A percentile compares a stretch with the other conserved stretches of the same genome.
These are phyloP conservation scores for Biscutella laevigata DNA, from an alignment of 441 rosid genomes.

Conservation along the genomic window DNA sequence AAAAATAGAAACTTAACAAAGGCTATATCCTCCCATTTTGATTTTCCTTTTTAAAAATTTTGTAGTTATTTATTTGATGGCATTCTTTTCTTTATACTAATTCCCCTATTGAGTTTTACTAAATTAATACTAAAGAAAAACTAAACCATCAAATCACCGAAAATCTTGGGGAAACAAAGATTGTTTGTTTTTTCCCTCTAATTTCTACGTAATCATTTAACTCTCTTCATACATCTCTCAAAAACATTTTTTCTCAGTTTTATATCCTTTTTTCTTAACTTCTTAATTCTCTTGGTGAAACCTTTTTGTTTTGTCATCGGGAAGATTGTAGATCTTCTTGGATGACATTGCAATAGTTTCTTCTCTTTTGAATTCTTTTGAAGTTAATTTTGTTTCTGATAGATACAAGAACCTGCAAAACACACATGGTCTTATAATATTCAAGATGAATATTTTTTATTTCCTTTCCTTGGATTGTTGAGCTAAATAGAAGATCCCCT, in stretches of 20 bases:
- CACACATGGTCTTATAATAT: background rate
- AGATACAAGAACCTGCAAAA: background rate
- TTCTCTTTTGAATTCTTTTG: background rate
- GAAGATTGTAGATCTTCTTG: background rate
- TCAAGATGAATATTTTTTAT: background rate
- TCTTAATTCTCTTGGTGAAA: background rate
- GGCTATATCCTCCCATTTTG: slow-evolving; percentile 7
- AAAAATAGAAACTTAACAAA: no score
- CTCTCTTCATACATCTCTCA: background rate
- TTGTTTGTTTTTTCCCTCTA: background rate
- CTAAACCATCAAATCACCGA: slow-evolving; percentile 9
- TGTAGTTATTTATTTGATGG: slow-evolving; percentile 10
- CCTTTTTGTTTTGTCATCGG: background rate
- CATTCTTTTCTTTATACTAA: background rate
- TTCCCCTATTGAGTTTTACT: background rate
- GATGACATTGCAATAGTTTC: background rate
- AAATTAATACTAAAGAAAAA: background rate
- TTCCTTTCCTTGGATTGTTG: background rate
- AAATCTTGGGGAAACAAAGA: slow-evolving; percentile 5
- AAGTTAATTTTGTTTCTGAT: no score
- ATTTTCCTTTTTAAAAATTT: background rate
- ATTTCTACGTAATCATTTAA: slow-evolving; percentile 9
- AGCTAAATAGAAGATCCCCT: background rate
- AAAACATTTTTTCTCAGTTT: background rate
- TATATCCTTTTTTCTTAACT: background rate